Conservation (phyloP, 176 grass and related monocot genomes). For the Dendrocalamus sinicus region DNA sequence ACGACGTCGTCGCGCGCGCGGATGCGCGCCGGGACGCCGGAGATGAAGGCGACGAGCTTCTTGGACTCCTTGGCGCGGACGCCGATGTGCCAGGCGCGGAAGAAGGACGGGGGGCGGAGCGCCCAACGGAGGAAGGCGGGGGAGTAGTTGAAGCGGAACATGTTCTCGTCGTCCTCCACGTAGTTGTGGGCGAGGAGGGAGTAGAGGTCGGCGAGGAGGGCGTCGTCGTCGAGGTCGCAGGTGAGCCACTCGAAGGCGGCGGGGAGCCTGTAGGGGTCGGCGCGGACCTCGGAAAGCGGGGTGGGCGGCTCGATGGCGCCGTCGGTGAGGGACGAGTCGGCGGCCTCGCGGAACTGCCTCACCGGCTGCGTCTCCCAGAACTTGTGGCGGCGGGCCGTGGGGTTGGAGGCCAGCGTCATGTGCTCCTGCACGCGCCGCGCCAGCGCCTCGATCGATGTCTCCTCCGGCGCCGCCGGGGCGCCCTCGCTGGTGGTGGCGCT, state of each 20-base stretch:
- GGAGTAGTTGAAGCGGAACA: conserved; percentile 99
- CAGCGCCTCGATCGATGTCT: conserved; percentile 70
- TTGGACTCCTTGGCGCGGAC: conserved; percentile 85
- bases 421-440: conserved; percentile 76
- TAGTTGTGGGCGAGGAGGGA: conserved; percentile 87
- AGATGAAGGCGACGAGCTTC: conserved; percentile 96
- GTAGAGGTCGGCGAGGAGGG: conserved; percentile 84
- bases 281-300: conserved; percentile 77
- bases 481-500: conserved; percentile 18
- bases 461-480: conserved; percentile 25
- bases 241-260: conserved; percentile 94
- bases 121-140: conserved; percentile 92
- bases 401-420: conserved; percentile 56
- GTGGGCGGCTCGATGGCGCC: conserved; percentile 80
- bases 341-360: conserved; percentile 77
- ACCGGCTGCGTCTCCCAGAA: conserved; percentile 99
- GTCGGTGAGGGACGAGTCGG: conserved; percentile 63
- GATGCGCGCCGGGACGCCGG: conserved; percentile 93
- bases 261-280: conserved; percentile 89
- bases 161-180: conserved; percentile 99
- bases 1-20: conserved; percentile 71
- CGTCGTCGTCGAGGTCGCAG: conserved; percentile 91
- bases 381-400: conserved; percentile 72
- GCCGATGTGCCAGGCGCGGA: conserved; percentile 97
- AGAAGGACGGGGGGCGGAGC: conserved; percentile 85